Conservation (phyloP, 2,329 filamentous ascomycete species). For the Alternaria incomplexa region DNA sequence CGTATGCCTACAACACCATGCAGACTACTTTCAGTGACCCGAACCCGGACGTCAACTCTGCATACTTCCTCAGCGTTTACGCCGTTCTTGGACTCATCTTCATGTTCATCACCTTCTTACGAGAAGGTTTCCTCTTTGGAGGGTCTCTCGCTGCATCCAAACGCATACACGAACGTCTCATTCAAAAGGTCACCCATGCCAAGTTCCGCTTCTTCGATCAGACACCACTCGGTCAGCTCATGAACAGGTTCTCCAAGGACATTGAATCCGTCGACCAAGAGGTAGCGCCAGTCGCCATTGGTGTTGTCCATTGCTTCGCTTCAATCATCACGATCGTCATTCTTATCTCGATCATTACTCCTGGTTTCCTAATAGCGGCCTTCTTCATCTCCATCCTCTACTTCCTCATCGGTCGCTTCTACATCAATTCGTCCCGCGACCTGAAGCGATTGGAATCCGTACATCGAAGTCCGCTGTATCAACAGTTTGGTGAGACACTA, state of each 20-base stretch:
- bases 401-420: conserved; percentile 82
- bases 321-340: conserved; percentile 83
- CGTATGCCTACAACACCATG: conserved; percentile 47
- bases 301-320: conserved; percentile 69
- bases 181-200: conserved; percentile 80
- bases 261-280: conserved; percentile 95
- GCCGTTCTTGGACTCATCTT: conserved; percentile 79
- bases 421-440: conserved; percentile 90
- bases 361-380: conserved; percentile 85
- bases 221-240: conserved; percentile 92
- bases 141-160: conserved; percentile 88
- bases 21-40: conserved; percentile 49
- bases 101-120: conserved; percentile 78
- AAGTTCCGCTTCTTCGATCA: conserved; percentile 98
- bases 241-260: conserved; percentile 99
- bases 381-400: conserved; percentile 85
- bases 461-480: conserved; percentile 91
- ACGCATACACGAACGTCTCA: conserved; percentile 79
- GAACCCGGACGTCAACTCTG: conserved; percentile 70
- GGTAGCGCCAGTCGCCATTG: conserved; percentile 88
- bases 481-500: conserved; percentile 96
- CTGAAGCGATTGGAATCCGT: conserved; percentile 94
- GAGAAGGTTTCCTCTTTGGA: conserved; percentile 89
- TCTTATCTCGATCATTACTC: conserved; percentile 87
- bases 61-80: conserved; percentile 85